These are phyloP conservation scores for Salix suchowensis DNA, from an alignment of 345 rosid genomes.

Conservation along the genomic window DNA sequence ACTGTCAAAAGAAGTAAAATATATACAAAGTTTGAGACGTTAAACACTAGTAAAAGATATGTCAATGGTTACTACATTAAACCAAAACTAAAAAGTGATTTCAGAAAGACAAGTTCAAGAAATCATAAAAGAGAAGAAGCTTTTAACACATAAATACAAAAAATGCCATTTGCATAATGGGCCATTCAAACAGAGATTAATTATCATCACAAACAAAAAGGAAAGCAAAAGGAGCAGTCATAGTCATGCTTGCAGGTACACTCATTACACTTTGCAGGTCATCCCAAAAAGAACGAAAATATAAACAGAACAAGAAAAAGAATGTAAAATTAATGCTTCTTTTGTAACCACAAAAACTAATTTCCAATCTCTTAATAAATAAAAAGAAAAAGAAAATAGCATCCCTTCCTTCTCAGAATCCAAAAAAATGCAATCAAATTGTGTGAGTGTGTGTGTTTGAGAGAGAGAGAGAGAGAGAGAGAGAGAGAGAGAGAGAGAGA, in stretches of 20 bases:
- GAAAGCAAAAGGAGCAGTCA: conserved; percentile 29
- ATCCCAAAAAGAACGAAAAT: neutral
- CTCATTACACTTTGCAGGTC: conserved; percentile 28
- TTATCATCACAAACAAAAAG: conserved; percentile 20
- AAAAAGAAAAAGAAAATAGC: neutral
- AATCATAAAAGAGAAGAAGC: neutral
- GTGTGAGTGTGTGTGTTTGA: neutral
- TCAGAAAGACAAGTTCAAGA: neutral
- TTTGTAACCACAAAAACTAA: neutral
- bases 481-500: neutral
- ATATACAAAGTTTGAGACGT: neutral
- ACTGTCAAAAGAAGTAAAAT: neutral
- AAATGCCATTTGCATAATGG: conserved; percentile 13
- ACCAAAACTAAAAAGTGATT: neutral
- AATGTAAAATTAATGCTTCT: neutral
- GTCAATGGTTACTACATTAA: neutral
- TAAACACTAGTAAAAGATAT: neutral
- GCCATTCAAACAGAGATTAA: conserved; percentile 18
- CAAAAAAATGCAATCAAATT: neutral
- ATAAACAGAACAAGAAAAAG: neutral
- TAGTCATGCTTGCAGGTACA: conserved; percentile 24
- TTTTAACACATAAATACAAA: neutral
- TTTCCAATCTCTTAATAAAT: neutral
- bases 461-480: neutral
- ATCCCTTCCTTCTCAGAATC: neutral